Conservation (phyloP, 1,139 yeast species). For the Yamadazyma kanchanaburiensis region DNA sequence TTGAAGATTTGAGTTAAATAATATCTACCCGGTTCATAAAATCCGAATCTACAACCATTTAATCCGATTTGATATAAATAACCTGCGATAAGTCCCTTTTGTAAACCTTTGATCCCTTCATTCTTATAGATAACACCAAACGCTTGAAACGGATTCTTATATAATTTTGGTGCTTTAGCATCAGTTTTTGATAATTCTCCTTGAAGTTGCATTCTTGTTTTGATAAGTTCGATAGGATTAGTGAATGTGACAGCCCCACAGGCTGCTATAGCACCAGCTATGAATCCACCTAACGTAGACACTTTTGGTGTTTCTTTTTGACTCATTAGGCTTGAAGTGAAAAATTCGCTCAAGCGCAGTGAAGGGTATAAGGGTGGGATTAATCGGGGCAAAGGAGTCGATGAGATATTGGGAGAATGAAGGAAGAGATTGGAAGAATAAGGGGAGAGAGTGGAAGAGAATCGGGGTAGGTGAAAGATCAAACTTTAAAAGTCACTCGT, state of each 20-base stretch:
- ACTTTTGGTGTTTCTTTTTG: conserved; percentile 30
- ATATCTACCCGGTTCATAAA: conserved; percentile 83
- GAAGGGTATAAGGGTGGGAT: too few species aligned
- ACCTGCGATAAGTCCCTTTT: conserved; percentile 81
- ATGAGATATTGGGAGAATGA: too few species aligned
- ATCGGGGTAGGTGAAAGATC: too few species aligned
- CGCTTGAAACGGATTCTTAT: conserved; percentile 86
- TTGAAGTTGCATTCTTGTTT: conserved; percentile 94
- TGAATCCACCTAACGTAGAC: conserved; percentile 73
- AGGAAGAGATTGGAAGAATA: too few species aligned
- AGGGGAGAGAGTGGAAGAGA: too few species aligned
- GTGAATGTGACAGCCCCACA: conserved; percentile 98
- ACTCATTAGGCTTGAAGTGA: too few species aligned
- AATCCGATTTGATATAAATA: conserved; percentile 85
- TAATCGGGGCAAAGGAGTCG: too few species aligned
- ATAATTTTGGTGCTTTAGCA: conserved; percentile 46
- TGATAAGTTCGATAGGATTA: conserved; percentile 90
- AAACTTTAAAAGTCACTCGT: too few species aligned
- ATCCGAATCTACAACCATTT: conserved; percentile 91
- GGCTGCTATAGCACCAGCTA: conserved; percentile 94
- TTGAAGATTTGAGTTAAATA: conserved; percentile 52
- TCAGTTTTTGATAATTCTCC: conserved; percentile 73
- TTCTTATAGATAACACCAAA: conserved; percentile 65
- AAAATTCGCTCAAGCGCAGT: too few species aligned
- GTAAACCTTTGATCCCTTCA: conserved; percentile 87